phyloP scores from a whole-genome alignment of 129 eudicot species.

The carrot (Daucus carota) region DNA sequence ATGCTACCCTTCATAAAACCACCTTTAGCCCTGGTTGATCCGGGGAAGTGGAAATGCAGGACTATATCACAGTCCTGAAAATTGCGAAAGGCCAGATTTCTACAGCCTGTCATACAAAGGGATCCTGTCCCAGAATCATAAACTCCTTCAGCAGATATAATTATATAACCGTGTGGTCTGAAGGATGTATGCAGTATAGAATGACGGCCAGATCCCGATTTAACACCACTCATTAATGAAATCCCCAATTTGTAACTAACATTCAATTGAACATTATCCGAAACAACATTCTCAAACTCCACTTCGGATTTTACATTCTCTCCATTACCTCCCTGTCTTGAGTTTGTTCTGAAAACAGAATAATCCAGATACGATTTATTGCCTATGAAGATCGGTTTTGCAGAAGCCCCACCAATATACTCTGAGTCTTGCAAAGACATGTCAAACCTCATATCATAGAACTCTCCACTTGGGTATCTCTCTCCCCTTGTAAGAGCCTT shows the following conservation, averaged over 20 bases:
- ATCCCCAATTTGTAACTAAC: conserved; percentile 40
- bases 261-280: conserved; percentile 11
- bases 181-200: conserved; percentile 20
- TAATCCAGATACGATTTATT: conserved; percentile 14
- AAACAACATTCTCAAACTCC: conserved; percentile 3
- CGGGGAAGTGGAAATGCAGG: too few species aligned
- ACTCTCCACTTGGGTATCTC: conserved; percentile 30
- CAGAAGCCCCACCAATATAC: conserved; percentile 34
- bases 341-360: not conserved
- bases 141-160: conserved; percentile 61
- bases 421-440: conserved; percentile 26
- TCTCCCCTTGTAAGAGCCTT: conserved; percentile 18
- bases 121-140: too few species aligned
- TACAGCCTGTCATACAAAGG: too few species aligned
- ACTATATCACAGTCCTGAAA: too few species aligned
- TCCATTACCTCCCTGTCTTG: not conserved
- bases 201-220: conserved; percentile 14
- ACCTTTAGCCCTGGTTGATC: too few species aligned
- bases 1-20: too few species aligned
- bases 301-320: not conserved
- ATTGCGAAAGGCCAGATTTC: too few species aligned
- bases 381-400: conserved; percentile 38
- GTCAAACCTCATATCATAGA: conserved; percentile 48
- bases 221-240: not conserved
- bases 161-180: conserved; percentile 7